These are phyloP conservation scores for Phytophthora tubulina DNA, from an alignment of 352 stramenopile genomes.

Conservation along the genomic window DNA sequence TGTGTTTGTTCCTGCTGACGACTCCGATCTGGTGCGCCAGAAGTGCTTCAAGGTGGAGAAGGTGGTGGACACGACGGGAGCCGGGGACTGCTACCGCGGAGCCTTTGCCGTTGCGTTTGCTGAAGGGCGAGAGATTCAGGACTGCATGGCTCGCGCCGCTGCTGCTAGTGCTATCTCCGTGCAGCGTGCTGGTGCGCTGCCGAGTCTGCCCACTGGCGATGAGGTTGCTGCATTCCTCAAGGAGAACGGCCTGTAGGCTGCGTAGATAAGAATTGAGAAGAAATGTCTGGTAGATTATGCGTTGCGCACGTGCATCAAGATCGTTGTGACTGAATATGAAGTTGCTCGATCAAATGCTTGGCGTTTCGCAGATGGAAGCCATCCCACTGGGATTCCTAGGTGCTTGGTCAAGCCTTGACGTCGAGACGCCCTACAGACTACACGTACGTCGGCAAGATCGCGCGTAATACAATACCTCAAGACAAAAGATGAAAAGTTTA, in stretches of 20 bases:
- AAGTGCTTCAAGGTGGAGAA: constrained; percentile 61
- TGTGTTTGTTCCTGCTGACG: constrained; percentile 65
- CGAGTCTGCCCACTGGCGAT: constrained; percentile 67
- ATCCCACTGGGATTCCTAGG: no score
- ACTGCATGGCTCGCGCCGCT: constrained; percentile 64
- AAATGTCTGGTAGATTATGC: constrained; percentile 8
- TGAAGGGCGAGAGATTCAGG: constrained; percentile 52
- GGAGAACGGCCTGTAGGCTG: constrained; percentile 22
- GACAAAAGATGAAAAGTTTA: constrained; percentile 62
- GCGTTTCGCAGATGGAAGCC: no score
- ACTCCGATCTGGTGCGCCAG: constrained; percentile 49
- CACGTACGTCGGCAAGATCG: no score
- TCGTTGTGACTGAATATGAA: no score
- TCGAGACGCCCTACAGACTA: no score
- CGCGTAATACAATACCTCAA: constrained; percentile 53
- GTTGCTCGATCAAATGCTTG: no score
- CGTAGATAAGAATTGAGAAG: constrained; percentile 1
- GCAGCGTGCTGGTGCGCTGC: constrained; percentile 66
- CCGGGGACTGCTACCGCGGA: constrained; percentile 81
- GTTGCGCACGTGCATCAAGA: not conserved
- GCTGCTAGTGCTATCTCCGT: constrained; percentile 78
- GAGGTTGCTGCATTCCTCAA: constrained; percentile 49
- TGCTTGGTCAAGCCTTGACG: no score
- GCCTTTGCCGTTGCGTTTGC: constrained; percentile 74
- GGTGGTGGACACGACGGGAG: constrained; percentile 84